Base-by-base conservation (phyloP, 768 basidiomycete genomes). In the Lentinula lateritia region DNA sequence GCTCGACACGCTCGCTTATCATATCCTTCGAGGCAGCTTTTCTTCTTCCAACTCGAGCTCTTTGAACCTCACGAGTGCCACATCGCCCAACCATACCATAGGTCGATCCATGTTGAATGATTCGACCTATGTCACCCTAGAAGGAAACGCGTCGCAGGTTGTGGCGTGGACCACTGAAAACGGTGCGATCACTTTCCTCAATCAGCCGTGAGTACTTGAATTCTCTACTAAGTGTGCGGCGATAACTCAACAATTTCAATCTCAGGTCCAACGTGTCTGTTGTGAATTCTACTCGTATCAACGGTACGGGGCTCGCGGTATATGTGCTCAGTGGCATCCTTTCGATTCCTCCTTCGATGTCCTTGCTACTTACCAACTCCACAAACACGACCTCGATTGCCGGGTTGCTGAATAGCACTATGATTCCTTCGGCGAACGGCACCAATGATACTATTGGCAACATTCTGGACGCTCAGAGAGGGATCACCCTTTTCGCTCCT, bases 401-500 rank as follows among this genome's bases (percentile, higher is more conserved):
- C 2, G 71, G 65, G 13, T 59, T 78, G 9, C 52, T 77, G 2
- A 65, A 65, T 15, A 63, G 62, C 53, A 63, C 71, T 12, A 65
- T 67, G 5, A 63, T 73, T 0, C 69, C 76, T 1, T 61, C 63
- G 60, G 0, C 61, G 0, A 67, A 73, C 59, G 77, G 75, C 0
- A 69, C 64, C 12, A 74, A 79, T 62, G 68, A 73, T 6, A 73
- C 81, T 0, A 68, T 73, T 10, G 65, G 72, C 43, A 63, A 77
- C 58, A 70, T 52, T 55, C 71, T 83, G 32, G 67, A 78, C 38
- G 66, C 71, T 1, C 71, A 79, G 1, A 70, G 63, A 28, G 90
- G 89, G 2, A 76, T 87, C 62, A 92, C 90, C 1, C 64, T 90
- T 43, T 90, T 92, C 67, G 82, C 85, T 3, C 90, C 90, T 7